Percentiles rank a stretch among this genome's conserved stretches.
Evolutionary conservation across 768 basidiomycete genomes (phyloP).

Genomic region (Phlebiopsis gigantea): DNA sequence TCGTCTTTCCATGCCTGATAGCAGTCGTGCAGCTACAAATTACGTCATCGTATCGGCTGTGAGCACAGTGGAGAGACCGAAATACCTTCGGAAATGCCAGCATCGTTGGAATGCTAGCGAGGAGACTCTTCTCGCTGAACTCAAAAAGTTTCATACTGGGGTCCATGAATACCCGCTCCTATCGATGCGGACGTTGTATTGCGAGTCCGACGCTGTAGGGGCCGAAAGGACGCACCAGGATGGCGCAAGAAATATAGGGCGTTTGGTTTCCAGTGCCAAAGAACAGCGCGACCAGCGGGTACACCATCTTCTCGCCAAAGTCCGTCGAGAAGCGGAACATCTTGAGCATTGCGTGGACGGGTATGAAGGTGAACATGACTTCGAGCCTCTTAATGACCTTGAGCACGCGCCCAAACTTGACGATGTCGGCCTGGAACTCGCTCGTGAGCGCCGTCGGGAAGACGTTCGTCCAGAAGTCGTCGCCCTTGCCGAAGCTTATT

Average conservation of each 20-base stretch:
- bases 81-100: conserved; percentile 31
- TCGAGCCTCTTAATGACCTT: conserved; percentile 29
- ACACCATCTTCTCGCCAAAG: conserved; percentile 33
- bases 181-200: neutral
- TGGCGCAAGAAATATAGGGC: conserved; percentile 31
- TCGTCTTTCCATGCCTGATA: conserved; percentile 24
- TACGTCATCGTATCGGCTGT: neutral
- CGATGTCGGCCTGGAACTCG: conserved; percentile 26
- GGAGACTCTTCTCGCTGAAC: conserved; percentile 27
- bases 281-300: conserved; percentile 31
- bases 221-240: conserved; percentile 22
- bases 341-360: conserved; percentile 29
- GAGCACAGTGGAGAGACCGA: neutral
- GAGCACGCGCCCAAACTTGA: conserved; percentile 28
- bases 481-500: conserved; percentile 30
- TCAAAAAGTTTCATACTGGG: conserved; percentile 32
- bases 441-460: conserved; percentile 29
- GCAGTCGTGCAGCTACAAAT: neutral
- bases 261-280: conserved; percentile 34
- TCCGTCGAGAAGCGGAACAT: conserved; percentile 31
- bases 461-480: conserved; percentile 36
- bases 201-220: neutral
- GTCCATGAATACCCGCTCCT: conserved; percentile 32
- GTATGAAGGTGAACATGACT: conserved; percentile 27
- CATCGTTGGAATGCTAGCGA: conserved; percentile 32